Conservation (phyloP, 345 rosid genomes). For the Euphorbia tirucalli region DNA sequence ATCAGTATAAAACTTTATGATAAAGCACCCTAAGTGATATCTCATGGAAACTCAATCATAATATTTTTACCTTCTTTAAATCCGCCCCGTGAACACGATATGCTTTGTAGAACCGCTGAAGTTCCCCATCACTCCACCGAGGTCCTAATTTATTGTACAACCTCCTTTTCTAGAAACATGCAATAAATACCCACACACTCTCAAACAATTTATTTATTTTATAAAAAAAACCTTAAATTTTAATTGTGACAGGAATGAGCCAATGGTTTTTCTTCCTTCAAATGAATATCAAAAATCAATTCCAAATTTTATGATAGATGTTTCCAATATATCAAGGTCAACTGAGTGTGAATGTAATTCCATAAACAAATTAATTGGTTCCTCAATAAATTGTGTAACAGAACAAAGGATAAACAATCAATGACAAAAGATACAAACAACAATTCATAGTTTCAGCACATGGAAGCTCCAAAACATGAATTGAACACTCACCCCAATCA, state of each 20-base stretch:
- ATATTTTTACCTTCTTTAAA: slow-evolving; percentile 20
- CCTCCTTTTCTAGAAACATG: slow-evolving; percentile 23
- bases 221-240: no score
- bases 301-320: background rate
- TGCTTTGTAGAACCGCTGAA: slow-evolving; percentile 27
- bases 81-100: slow-evolving; percentile 26
- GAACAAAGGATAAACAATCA: background rate
- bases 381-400: no score
- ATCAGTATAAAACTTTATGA: background rate
- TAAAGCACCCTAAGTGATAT: no score
- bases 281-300: background rate
- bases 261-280: background rate
- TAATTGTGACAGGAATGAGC: background rate
- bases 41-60: background rate
- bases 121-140: slow-evolving; percentile 30
- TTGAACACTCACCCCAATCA: slow-evolving; percentile 46
- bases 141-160: slow-evolving; percentile 23
- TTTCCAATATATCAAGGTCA: background rate
- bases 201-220: background rate
- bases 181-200: background rate
- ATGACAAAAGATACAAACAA: slow-evolving; percentile 1
- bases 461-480: background rate
- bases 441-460: slow-evolving; percentile 1
- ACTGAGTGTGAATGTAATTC: background rate
- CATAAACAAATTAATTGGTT: background rate